Evolutionary conservation across 805 yeast genomes (phyloP), one percentile per base, ranked within the genome.

Genomic region (Blastobotrys americana): DNA sequence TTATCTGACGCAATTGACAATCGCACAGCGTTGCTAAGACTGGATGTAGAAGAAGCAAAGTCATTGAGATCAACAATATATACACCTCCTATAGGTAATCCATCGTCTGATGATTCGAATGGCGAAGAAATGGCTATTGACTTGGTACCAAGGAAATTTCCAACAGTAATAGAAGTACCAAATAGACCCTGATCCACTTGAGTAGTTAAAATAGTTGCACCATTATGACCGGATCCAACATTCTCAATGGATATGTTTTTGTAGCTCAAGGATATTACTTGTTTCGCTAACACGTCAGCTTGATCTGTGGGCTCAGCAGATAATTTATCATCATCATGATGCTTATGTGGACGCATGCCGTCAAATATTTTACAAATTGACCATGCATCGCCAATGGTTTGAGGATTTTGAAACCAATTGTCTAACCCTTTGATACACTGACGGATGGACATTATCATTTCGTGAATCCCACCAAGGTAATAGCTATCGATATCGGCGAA

Each of bases 101-200:
- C 33, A 17, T 37, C 40, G 1, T 25, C 42, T 5, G 42, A 25
- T 6, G 45, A 37, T 44, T 76, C 80, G 45, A 58, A 65, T 2
- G 75, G 76, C 1, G 82, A 70, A 1, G 79, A 70, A 1, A 78
- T 65, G 0, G 80, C 82, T 4, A 77, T 38, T 9, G 74, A 67
- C 0, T 64, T 62, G 21, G 62, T 59, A 4, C 58, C 61, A 5
- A 68, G 52, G 46, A 70, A 73, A n/a, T 65, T 57, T 0, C 80
- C 78, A 2, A 67, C 40, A 1, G 66, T 60, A 2, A 77, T 39
- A 3, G 69, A 60, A 1, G 67, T 53, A 0, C 83, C 84, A 58
- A 78, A 78, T 17, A 67, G 64, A 0, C 71, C 68, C 10, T 61
- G 61, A 4, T 55, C 44, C 23, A 48, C 46, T 2, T 47, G 44